These are phyloP conservation scores for Penicillium nordicum DNA, from an alignment of 2,329 filamentous ascomycete species.

Conservation along the genomic window DNA sequence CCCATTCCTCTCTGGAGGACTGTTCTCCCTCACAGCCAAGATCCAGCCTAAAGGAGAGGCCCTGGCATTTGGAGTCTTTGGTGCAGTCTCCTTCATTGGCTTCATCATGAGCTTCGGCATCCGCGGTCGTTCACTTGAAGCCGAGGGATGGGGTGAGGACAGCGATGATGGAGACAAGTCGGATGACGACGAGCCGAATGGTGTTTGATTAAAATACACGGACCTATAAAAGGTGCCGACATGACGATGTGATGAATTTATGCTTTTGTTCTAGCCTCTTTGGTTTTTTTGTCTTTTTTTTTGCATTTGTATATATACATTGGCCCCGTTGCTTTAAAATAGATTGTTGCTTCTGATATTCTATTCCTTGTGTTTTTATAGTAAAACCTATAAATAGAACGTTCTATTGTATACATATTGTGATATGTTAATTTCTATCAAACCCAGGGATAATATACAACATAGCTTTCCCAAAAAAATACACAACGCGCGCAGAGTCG, in stretches of 20 bases:
- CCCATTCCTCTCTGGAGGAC: conserved; percentile 78
- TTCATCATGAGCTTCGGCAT: conserved; percentile 79
- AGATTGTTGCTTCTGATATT: neutral
- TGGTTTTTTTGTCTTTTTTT: conserved; percentile 1
- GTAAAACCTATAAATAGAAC: too few relatives aligned
- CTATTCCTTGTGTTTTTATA: too few relatives aligned
- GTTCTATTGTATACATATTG: too few relatives aligned
- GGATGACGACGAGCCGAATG: conserved; percentile 44
- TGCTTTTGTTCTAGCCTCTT: conserved; percentile 8
- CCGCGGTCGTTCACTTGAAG: conserved; percentile 58
- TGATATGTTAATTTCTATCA: too few relatives aligned
- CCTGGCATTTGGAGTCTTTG: conserved; percentile 83
- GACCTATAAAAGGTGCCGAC: conserved; percentile 1
- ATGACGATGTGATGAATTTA: conserved; percentile 18
- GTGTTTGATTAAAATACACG: conserved; percentile 5
- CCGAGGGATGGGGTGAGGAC: conserved; percentile 52
- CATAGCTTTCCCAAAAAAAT: too few relatives aligned
- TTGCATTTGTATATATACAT: conserved; percentile 15
- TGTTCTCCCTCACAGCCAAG: conserved; percentile 75
- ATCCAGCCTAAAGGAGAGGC: conserved; percentile 78
- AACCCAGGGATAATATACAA: too few relatives aligned
- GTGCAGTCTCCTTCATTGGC: conserved; percentile 73
- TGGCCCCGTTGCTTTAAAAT: neutral
- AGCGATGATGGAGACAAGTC: conserved; percentile 43
- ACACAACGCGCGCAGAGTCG: too few relatives aligned